Percentiles rank a stretch among this genome's conserved stretches.
phyloP scores from a whole-genome alignment of 1,139 yeast species.

The Geotrichum australiense region DNA sequence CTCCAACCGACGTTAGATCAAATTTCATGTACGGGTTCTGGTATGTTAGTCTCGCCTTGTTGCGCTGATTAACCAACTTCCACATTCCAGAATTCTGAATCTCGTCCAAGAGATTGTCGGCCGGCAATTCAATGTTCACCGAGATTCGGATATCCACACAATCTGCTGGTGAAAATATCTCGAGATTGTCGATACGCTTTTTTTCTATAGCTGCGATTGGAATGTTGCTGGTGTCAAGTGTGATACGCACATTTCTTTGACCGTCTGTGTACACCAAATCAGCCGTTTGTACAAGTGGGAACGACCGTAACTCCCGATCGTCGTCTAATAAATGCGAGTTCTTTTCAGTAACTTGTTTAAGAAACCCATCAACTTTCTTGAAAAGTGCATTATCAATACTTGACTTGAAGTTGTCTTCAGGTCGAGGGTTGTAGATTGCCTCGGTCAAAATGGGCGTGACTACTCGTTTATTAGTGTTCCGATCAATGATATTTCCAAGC shows the following conservation, averaged over 20 bases:
- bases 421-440: constrained; percentile 52
- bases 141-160: constrained; percentile 72
- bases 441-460: constrained; percentile 72
- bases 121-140: constrained; percentile 52
- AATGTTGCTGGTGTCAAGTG: constrained; percentile 27
- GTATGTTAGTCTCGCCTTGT: constrained; percentile 1
- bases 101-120: background rate
- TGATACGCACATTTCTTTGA: constrained; percentile 37
- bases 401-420: constrained; percentile 54
- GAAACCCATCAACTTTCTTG: constrained; percentile 49
- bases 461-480: constrained; percentile 55
- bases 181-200: constrained; percentile 61
- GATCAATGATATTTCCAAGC: constrained; percentile 69
- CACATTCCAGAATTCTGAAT: constrained; percentile 38
- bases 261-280: constrained; percentile 20
- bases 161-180: constrained; percentile 68
- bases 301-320: constrained; percentile 11
- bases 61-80: constrained; percentile 6
- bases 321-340: constrained; percentile 10
- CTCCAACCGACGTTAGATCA: constrained; percentile 17
- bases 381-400: constrained; percentile 66
- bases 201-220: constrained; percentile 64
- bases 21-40: constrained; percentile 5
- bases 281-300: constrained; percentile 18
- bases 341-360: constrained; percentile 38